Evolutionary conservation across 2,329 filamentous ascomycete species (phyloP), one percentile per base, ranked within the genome.

Genomic region (Apiospora phragmitis): DNA sequence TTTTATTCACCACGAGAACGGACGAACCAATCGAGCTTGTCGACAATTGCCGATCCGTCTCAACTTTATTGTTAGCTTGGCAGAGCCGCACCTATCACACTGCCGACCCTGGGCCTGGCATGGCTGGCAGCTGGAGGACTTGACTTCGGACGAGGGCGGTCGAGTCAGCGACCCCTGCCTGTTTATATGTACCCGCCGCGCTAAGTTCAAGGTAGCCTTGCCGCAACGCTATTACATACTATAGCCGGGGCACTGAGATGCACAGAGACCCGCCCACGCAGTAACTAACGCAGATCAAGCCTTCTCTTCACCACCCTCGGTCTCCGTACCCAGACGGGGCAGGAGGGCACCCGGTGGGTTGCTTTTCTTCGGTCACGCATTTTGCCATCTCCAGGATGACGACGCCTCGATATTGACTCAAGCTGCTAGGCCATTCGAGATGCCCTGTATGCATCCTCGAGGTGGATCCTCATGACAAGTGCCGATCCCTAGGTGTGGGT

Each of bases 1-100:
- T 38, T 38, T 62, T 38, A 38, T 59, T 59, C 51, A 59, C 51
- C 26, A 35, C 35, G 16, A 38, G 18, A 62, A 62, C 18, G 55
- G 32, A 24, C 55, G 55, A 62, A 62, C 55, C 55, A 38, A 32
- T 62, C 18, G 55, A 9, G 47, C n/a, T 11, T 24, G 47, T 49
- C 47, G 47, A n/a, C 55, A 38, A 35, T 11, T 62, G 55, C 55
- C 55, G 55, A 62, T 62, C 55, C 55, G 55, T 62, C 55, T 62
- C 55, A 62, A 62, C 55, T 62, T 62, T 62, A 62, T 62, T 9
- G 55, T n/a, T 62, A 38, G 55, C 29, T 62, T 62, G 55, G 55
- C 29, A n/a, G 6, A 38, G 55, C 32, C 55, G 55, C 55, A 62
- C 55, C 55, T 62, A 62, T 62, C 55, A 62, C 29, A n/a, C 18